phyloP scores from a whole-genome alignment of 441 rosid genomes.

The Erodium trifolium region DNA sequence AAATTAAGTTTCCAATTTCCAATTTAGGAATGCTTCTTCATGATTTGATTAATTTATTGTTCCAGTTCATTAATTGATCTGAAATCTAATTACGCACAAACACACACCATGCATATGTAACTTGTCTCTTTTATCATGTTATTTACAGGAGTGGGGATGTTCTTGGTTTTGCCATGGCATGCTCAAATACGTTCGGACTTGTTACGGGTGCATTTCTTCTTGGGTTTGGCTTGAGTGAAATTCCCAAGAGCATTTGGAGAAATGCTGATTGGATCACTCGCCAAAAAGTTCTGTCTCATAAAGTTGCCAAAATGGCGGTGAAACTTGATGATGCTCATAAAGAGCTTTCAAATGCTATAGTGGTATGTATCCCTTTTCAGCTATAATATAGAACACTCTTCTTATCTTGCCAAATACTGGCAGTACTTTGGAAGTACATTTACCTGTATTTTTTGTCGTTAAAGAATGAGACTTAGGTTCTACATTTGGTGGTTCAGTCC shows the following conservation, averaged over 20 bases:
- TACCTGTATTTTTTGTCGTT: background rate
- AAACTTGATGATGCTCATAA: constrained; percentile 95
- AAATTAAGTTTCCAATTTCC: background rate
- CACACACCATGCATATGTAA: background rate
- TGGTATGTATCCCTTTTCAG: constrained; percentile 41
- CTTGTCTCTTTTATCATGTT: constrained; percentile 15
- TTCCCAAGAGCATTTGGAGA: constrained; percentile 83
- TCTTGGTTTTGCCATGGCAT: constrained; percentile 92
- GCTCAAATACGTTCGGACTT: constrained; percentile 95
- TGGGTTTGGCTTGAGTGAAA: constrained; percentile 95
- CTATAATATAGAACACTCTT: background rate
- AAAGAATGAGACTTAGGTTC: background rate
- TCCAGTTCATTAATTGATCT: background rate
- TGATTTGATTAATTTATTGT: background rate
- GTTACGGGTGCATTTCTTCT: constrained; percentile 98
- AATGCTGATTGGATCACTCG: constrained; percentile 87
- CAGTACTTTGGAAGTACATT: background rate
- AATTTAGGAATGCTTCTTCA: background rate
- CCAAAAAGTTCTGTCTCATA: constrained; percentile 93
- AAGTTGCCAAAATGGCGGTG: constrained; percentile 92
- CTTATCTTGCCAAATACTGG: background rate
- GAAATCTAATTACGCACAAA: background rate
- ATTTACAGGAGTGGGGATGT: constrained; percentile 50
- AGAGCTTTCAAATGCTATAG: constrained; percentile 94
- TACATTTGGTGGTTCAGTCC: background rate